These are phyloP conservation scores for Aspergillus brasiliensis DNA, from an alignment of 2,329 filamentous ascomycete species.

Conservation along the genomic window DNA sequence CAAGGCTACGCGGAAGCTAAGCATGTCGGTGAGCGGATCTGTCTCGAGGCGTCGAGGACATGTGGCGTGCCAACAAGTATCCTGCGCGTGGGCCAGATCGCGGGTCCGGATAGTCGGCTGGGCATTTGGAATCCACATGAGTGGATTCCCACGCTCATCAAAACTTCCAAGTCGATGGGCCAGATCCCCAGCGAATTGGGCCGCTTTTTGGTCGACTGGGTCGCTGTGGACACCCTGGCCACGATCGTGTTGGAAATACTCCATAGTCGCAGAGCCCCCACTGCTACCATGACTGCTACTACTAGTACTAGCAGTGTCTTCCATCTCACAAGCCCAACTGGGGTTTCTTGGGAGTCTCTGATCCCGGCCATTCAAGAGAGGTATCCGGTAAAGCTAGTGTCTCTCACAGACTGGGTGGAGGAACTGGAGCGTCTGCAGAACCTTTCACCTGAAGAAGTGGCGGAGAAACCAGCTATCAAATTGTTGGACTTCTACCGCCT, in stretches of 20 bases:
- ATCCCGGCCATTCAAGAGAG: background rate
- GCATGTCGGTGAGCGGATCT: constrained; percentile 47
- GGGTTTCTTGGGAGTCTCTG: background rate
- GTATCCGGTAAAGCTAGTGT: background rate
- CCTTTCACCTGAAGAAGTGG: background rate
- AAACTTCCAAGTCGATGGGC: constrained; percentile 53
- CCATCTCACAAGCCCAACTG: background rate
- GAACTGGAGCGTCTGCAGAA: background rate
- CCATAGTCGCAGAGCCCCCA: background rate
- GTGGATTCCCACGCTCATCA: constrained; percentile 54
- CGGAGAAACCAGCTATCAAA: background rate
- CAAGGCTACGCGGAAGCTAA: constrained; percentile 39
- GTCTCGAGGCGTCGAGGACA: constrained; percentile 31
- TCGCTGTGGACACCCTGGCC: constrained; percentile 45
- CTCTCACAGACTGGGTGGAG: background rate
- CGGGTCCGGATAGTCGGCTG: constrained; percentile 19
- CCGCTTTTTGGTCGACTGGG: constrained; percentile 54
- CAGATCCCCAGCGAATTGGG: constrained; percentile 52
- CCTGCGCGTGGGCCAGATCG: constrained; percentile 37
- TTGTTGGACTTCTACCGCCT: background rate
- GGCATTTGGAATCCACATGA: constrained; percentile 57
- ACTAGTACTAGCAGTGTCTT: background rate
- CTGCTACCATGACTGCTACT: background rate
- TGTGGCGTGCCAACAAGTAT: constrained; percentile 22
- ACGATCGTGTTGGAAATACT: background rate